Percentiles rank a stretch among this genome's conserved stretches.
These are phyloP conservation scores for Metschnikowia lachancei DNA, from an alignment of 805 yeast species.

Conservation along the genomic window DNA sequence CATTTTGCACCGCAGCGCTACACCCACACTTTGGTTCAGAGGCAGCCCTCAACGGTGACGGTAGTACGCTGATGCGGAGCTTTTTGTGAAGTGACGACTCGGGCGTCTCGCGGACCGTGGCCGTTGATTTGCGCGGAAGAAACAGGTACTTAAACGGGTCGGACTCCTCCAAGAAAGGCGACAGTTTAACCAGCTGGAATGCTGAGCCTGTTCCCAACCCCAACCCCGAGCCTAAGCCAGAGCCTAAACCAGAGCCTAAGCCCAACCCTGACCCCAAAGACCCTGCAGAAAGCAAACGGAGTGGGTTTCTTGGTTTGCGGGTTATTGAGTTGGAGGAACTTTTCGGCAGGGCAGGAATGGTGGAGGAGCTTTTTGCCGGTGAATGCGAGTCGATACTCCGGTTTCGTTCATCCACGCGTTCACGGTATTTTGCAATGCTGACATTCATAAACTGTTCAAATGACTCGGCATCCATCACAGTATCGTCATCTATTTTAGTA, in stretches of 20 bases:
- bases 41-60: constrained; percentile 1
- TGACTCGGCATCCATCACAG: constrained; percentile 20
- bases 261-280: background rate
- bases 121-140: constrained; percentile 29
- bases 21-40: background rate
- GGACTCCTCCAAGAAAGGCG: constrained; percentile 4
- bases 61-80: constrained; percentile 37
- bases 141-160: constrained; percentile 11
- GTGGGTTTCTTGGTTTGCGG: constrained; percentile 19
- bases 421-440: constrained; percentile 34
- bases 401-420: constrained; percentile 22
- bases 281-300: constrained; percentile 28
- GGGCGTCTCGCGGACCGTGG: constrained; percentile 37
- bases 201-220: background rate
- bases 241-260: background rate
- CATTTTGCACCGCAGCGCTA: background rate
- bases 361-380: no score
- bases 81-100: constrained; percentile 42
- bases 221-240: background rate
- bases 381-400: background rate
- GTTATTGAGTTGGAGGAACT: no score
- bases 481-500: background rate
- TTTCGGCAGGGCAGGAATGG: no score
- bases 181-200: constrained; percentile 3
- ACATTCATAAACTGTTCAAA: constrained; percentile 36